A percentile compares a stretch with the other conserved stretches of the same genome.
Conservation (phyloP, 2,329 filamentous ascomycete genomes). For the Xylaria sp. region DNA sequence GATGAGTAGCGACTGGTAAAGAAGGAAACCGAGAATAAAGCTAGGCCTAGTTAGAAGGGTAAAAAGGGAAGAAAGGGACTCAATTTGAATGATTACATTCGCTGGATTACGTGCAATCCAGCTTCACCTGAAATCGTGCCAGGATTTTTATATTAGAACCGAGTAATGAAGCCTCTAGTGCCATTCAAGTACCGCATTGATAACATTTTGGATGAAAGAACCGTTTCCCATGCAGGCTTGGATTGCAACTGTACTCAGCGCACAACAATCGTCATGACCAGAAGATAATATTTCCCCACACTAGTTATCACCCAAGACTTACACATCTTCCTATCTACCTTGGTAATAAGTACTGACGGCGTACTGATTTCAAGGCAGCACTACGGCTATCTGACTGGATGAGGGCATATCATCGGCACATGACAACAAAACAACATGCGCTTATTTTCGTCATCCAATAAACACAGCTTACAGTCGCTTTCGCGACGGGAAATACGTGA, state of each 20-base stretch:
- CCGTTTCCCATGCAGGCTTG: conserved; percentile 23
- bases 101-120: conserved; percentile 13
- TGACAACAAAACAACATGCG: conserved; percentile 27
- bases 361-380: not conserved
- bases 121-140: conserved; percentile 21
- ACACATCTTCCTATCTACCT: not conserved
- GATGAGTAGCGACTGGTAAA: not conserved
- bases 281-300: conserved; percentile 19
- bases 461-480: conserved; percentile 3
- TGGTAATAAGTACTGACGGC: not conserved
- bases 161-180: conserved; percentile 9
- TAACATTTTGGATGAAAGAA: conserved; percentile 13
- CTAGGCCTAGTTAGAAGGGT: not conserved
- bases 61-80: not conserved
- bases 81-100: conserved; percentile 9
- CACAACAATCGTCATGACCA: conserved; percentile 7
- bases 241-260: conserved; percentile 15
- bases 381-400: conserved; percentile 24
- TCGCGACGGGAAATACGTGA: conserved; percentile 6
- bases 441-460: conserved; percentile 10
- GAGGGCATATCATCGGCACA: conserved; percentile 29
- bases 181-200: not conserved
- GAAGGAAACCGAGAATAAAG: not conserved
- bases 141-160: conserved; percentile 11
- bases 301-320: conserved; percentile 19